phyloP scores from a whole-genome alignment of 441 rosid genomes.

The Codiaeum variegatum region DNA sequence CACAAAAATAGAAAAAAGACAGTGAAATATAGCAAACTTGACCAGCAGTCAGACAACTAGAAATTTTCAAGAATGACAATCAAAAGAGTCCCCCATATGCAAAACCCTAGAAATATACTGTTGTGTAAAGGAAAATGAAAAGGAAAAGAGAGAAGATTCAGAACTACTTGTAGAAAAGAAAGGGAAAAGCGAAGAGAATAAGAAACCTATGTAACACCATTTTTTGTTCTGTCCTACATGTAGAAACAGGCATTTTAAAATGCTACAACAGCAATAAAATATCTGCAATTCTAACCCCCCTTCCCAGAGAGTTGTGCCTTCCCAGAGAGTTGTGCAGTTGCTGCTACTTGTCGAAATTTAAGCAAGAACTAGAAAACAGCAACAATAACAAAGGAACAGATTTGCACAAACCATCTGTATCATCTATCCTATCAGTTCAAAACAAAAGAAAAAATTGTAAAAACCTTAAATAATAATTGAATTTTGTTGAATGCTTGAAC shows the following conservation, averaged over 20 bases:
- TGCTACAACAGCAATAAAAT: neutral
- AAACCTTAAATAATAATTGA: neutral
- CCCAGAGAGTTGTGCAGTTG: neutral
- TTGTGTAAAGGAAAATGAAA: neutral
- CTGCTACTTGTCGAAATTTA: neutral
- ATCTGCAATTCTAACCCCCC: neutral
- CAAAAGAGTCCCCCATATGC: neutral
- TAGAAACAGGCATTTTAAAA: neutral
- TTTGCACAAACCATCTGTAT: neutral
- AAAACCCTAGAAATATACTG: neutral
- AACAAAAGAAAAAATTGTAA: neutral
- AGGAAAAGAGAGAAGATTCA: neutral
- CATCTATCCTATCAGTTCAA: neutral
- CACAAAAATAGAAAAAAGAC: neutral
- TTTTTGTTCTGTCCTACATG: neutral
- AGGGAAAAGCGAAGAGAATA: neutral
- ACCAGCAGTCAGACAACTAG: neutral
- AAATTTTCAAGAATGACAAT: neutral
- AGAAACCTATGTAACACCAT: neutral
- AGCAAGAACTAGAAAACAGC: neutral
- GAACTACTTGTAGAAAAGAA: neutral
- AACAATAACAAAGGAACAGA: neutral
- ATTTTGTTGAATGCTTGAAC: neutral
- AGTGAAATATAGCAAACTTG: neutral
- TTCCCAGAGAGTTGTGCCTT: too few relatives aligned